phyloP scores from a whole-genome alignment of 805 yeast species.

The Limtongia smithiae region DNA sequence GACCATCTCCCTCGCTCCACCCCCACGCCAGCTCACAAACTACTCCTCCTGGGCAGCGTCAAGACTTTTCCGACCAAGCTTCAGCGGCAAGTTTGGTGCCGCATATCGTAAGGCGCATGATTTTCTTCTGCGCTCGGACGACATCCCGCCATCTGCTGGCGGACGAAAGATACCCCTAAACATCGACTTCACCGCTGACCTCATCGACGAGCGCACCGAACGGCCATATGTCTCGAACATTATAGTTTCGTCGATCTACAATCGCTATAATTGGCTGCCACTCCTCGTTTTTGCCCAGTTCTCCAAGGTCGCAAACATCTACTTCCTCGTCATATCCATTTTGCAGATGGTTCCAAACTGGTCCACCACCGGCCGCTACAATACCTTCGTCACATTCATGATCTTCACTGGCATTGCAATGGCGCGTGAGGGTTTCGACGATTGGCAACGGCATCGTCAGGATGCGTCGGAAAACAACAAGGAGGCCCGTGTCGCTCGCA shows the following conservation, averaged over 20 bases:
- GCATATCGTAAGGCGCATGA: slow-evolving; percentile 23
- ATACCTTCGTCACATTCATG: slow-evolving; percentile 85
- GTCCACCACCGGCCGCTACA: slow-evolving; percentile 95
- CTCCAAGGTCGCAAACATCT: slow-evolving; percentile 86
- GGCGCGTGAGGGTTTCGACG: slow-evolving; percentile 91
- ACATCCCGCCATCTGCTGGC: slow-evolving; percentile 50
- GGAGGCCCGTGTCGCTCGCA: slow-evolving; percentile 38
- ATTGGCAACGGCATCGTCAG: slow-evolving; percentile 77
- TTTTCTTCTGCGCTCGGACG: slow-evolving; percentile 33
- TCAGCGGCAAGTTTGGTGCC: slow-evolving; percentile 11
- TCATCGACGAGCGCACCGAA: slow-evolving; percentile 67
- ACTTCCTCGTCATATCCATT: slow-evolving; percentile 84
- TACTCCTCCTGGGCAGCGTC: slow-evolving; percentile 33
- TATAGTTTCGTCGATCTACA: slow-evolving; percentile 84
- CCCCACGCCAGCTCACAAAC: slow-evolving; percentile 25
- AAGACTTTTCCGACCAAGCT: slow-evolving; percentile 11
- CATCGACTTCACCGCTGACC: slow-evolving; percentile 34
- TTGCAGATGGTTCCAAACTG: slow-evolving; percentile 94
- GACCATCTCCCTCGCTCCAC: background rate
- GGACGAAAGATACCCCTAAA: slow-evolving; percentile 73
- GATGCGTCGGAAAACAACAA: slow-evolving; percentile 82
- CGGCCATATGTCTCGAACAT: slow-evolving; percentile 61
- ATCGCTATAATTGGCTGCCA: slow-evolving; percentile 76
- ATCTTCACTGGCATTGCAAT: slow-evolving; percentile 86
- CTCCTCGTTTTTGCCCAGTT: slow-evolving; percentile 87